These are phyloP conservation scores for Xylaria sp. DNA, from an alignment of 2,329 filamentous ascomycete species.

Conservation along the genomic window DNA sequence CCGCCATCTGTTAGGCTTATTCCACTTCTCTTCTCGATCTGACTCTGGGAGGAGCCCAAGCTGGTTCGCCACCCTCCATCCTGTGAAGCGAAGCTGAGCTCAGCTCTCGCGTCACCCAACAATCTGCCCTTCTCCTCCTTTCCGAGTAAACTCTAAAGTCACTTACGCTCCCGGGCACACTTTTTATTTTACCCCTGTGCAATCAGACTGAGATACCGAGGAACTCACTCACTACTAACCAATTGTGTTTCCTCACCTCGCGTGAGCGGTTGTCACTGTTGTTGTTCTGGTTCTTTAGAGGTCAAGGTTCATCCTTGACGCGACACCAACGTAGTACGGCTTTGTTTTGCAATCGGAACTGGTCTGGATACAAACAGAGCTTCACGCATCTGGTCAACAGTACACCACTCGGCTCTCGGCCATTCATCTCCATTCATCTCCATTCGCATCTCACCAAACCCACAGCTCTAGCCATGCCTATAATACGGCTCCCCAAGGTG, in stretches of 20 bases:
- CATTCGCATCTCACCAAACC: conserved; percentile 14
- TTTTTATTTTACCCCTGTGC: not conserved
- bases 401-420: not conserved
- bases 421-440: not conserved
- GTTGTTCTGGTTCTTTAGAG: not conserved
- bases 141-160: not conserved
- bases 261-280: not conserved
- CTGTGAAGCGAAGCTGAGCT: conserved; percentile 33
- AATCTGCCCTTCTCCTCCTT: conserved; percentile 4
- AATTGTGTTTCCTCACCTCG: not conserved
- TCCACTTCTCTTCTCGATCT: not conserved
- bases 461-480: conserved; percentile 27
- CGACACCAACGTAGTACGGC: not conserved
- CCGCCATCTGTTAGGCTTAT: not conserved
- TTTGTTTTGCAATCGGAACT: conserved; percentile 5
- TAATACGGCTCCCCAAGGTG: conserved; percentile 39
- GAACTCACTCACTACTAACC: not conserved
- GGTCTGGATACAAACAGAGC: not conserved
- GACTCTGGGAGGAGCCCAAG: conserved; percentile 7
- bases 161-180: not conserved
- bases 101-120: conserved; percentile 22
- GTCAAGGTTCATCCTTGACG: conserved; percentile 2
- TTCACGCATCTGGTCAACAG: not conserved
- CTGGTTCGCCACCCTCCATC: not conserved
- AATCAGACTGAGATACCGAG: conserved; percentile 3